These are phyloP conservation scores for Scutellaria galericulata DNA, from an alignment of 257 asterid genomes.

Conservation along the genomic window DNA sequence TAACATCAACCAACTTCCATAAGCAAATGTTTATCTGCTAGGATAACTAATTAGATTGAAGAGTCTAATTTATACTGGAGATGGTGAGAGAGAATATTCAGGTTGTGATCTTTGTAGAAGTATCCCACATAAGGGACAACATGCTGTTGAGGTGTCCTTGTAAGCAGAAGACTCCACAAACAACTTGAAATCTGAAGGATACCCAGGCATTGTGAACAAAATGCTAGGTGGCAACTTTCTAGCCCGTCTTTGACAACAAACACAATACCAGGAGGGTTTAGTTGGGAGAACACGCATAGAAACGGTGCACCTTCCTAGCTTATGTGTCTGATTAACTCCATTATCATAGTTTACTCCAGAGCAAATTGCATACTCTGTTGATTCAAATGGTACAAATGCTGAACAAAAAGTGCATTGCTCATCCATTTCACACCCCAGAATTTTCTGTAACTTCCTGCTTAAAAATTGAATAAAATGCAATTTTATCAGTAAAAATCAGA, in stretches of 20 bases:
- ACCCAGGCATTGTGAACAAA: slow-evolving; percentile 53
- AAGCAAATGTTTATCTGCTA: slow-evolving; percentile 9
- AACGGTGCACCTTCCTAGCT: slow-evolving; percentile 64
- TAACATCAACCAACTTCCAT: slow-evolving; percentile 6
- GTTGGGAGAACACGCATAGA: slow-evolving; percentile 72
- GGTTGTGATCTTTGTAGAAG: slow-evolving; percentile 78
- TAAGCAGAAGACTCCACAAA: slow-evolving; percentile 36
- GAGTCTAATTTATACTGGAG: slow-evolving; percentile 51
- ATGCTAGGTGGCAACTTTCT: slow-evolving; percentile 54
- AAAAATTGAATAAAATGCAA: slow-evolving; percentile 3
- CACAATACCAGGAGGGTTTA: slow-evolving; percentile 77
- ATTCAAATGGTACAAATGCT: slow-evolving; percentile 73
- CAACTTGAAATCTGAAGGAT: slow-evolving; percentile 56
- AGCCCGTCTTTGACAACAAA: slow-evolving; percentile 66
- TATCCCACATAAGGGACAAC: slow-evolving; percentile 88
- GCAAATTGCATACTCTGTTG: slow-evolving; percentile 70
- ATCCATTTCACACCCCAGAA: slow-evolving; percentile 41
- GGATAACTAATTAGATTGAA: slow-evolving; percentile 8
- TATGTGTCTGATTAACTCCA: slow-evolving; percentile 53
- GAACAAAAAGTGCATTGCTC: slow-evolving; percentile 78
- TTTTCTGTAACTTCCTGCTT: slow-evolving; percentile 41
- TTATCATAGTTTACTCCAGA: slow-evolving; percentile 44
- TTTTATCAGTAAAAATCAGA: not conserved
- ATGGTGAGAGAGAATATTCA: slow-evolving; percentile 67
- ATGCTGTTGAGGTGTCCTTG: slow-evolving; percentile 50